A percentile compares a stretch with the other conserved stretches of the same genome.
phyloP scores from a whole-genome alignment of 1,284 basidiomycete genomes.

The Apiotrichum gracile region DNA sequence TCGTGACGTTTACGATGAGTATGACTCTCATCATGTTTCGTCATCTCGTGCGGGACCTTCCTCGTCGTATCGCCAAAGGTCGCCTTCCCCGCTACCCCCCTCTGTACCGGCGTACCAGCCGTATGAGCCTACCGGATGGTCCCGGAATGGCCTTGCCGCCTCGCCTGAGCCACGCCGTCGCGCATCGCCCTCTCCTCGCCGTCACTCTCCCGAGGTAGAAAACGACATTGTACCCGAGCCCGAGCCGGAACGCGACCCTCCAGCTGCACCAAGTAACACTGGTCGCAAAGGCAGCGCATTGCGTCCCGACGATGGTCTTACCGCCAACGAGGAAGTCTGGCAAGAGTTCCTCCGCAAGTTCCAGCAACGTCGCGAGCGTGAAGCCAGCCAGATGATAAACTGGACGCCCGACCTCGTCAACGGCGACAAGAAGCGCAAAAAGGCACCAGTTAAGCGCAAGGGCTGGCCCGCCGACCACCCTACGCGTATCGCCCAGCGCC shows the following conservation, averaged over 20 bases:
- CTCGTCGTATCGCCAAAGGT: not conserved
- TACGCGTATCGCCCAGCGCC: constrained; percentile 24
- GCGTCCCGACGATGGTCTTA: constrained; percentile 24
- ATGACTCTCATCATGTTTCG: not conserved
- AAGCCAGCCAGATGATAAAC: constrained; percentile 25
- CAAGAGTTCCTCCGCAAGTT: constrained; percentile 31
- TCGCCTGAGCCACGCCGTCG: not conserved
- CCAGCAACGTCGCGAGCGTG: constrained; percentile 34
- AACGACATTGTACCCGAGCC: not conserved
- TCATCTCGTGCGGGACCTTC: not conserved
- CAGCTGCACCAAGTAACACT: not conserved
- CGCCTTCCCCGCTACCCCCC: not conserved
- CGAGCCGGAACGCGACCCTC: not conserved
- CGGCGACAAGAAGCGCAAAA: constrained; percentile 4
- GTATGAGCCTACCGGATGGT: constrained; percentile 3
- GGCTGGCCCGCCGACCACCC: constrained; percentile 29
- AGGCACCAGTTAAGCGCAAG: constrained; percentile 21
- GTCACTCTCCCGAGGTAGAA: constrained; percentile 4
- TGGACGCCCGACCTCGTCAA: constrained; percentile 15
- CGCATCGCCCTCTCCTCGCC: not conserved
- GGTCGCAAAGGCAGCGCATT: constrained; percentile 11
- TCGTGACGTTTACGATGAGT: not conserved
- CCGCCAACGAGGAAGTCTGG: constrained; percentile 39
- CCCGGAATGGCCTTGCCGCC: constrained; percentile 1
- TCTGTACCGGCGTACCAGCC: not conserved